These are phyloP conservation scores for Colletotrichum orbiculare DNA, from an alignment of 2,329 filamentous ascomycete genomes.

Conservation along the genomic window DNA sequence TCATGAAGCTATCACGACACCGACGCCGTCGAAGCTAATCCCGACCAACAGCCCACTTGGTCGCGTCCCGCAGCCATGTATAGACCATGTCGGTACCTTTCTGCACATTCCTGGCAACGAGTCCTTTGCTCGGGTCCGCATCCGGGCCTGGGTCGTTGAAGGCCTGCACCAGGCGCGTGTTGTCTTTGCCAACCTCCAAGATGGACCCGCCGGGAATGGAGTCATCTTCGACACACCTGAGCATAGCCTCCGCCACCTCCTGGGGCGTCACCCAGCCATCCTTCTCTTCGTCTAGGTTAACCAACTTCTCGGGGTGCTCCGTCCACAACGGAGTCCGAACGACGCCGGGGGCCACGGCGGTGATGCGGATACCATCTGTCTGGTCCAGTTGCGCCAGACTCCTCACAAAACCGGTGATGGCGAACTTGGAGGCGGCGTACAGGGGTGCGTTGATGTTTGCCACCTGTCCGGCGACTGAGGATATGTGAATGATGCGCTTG, in stretches of 20 bases:
- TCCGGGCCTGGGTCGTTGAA: conserved; percentile 55
- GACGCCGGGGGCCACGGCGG: conserved; percentile 55
- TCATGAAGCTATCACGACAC: too few species aligned
- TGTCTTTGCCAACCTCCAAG: conserved; percentile 51
- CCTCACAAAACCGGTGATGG: conserved; percentile 53
- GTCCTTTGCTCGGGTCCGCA: conserved; percentile 40
- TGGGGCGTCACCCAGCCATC: conserved; percentile 55
- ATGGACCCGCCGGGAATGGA: conserved; percentile 52
- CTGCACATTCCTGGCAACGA: conserved; percentile 43
- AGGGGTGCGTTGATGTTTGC: conserved; percentile 49
- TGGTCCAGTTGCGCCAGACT: conserved; percentile 47
- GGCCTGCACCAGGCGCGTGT: conserved; percentile 45
- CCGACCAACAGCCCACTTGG: conserved; percentile 41
- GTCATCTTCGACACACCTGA: conserved; percentile 49
- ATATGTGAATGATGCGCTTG: conserved; percentile 52
- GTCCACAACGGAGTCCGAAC: conserved; percentile 59
- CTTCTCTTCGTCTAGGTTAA: conserved; percentile 45
- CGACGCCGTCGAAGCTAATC: neutral
- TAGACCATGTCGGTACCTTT: conserved; percentile 44
- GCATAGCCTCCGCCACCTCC: conserved; percentile 57
- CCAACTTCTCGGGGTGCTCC: conserved; percentile 56
- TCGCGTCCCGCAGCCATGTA: conserved; percentile 41
- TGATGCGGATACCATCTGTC: conserved; percentile 53
- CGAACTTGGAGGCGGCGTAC: conserved; percentile 53
- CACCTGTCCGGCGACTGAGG: conserved; percentile 50